Evolutionary conservation across 1,284 basidiomycete species (phyloP), one percentile per base, ranked within the genome.

Genomic region (Golubevia sp.): DNA sequence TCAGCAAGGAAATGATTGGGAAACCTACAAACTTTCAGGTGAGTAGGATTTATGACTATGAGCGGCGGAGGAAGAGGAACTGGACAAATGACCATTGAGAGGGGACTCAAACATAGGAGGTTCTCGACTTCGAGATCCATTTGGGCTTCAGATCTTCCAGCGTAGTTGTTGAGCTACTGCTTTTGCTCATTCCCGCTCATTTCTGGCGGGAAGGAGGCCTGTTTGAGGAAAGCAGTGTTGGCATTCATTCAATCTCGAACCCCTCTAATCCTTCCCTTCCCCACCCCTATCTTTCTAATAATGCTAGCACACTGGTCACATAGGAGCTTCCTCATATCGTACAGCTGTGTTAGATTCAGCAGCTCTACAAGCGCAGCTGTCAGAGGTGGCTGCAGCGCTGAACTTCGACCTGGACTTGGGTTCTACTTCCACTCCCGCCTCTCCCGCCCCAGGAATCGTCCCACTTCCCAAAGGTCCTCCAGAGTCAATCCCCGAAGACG

Each of bases 1-100:
- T 64, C 8, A 49, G n/a, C n/a, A 64, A 64, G 55, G 38, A 38
- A 15, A 56, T 63, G 62, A 64, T 64, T 23, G 63, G 63, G 2
- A 20, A 13, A 8, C 63, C 63, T n/a, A 64, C 61, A 23, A 64
- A 64, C 61, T 64, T 64, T 30, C 62, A 64, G 58, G 58, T 60
- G 23, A 24, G 58, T 34, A 7, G 6, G 20, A 30, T n/a, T n/a
- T n/a, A n/a, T n/a, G n/a, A n/a, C n/a, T n/a, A n/a, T n/a, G n/a
- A n/a, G n/a, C n/a, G n/a, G n/a, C n/a, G n/a, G n/a, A n/a, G n/a
- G n/a, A n/a, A n/a, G n/a, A n/a, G n/a, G n/a, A n/a, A n/a, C n/a
- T n/a, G n/a, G n/a, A n/a, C n/a, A n/a, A n/a, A n/a, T n/a, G n/a
- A n/a, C n/a, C n/a, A n/a, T n/a, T n/a, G n/a, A n/a, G n/a, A n/a